Base-by-base conservation (phyloP, 2,329 filamentous ascomycete genomes). In the Trichocomaceae sp. region DNA sequence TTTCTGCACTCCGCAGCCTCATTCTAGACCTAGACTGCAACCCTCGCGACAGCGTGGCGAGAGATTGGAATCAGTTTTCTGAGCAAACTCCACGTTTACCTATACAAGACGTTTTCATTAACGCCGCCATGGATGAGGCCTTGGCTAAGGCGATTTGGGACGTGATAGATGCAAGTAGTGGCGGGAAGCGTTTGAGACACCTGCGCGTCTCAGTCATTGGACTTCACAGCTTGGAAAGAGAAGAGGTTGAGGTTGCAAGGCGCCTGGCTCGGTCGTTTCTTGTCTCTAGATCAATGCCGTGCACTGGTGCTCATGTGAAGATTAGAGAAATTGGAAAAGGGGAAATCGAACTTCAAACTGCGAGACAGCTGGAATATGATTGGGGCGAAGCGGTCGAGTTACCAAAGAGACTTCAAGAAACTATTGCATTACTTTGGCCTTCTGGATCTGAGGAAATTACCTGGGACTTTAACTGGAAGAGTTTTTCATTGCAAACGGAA, bases 111-210 rank as follows among this genome's bases (percentile, higher is more conserved):
- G 33, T 49, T 46, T 12, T 56, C 48, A 50, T 58, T 2, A 58
- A 59, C 54, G 55, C 55, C n/a, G 47, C 59, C 5, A 59, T 50
- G 42, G 53, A 59, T 48, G 48, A 58, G 48, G 47, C 23, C 20
- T 48, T 58, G 12, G 53, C 57, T 35, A 29, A 49, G 37, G 44
- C 49, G 19, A 55, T 58, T 33, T 60, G 57, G 57, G 45, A 33
- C 20, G 45, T 51, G 47, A 52, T 59, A 2, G 52, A 50, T 20
- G 23, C 26, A 23, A 52, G 37, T 23, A 10, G 37, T 20, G 48
- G 37, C 29, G 48, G 37, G 17, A 50, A 31, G 35, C 22, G 39
- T 6, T 17, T 44, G 37, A 44, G 48, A 10, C 42, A 50, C 22
- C 22, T 50, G 9, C 48, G 48, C 7, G 26, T 50, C 37, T 50